Evolutionary conservation across 768 basidiomycete genomes (phyloP).

Genomic region (Hemileccinum impolitum): DNA sequence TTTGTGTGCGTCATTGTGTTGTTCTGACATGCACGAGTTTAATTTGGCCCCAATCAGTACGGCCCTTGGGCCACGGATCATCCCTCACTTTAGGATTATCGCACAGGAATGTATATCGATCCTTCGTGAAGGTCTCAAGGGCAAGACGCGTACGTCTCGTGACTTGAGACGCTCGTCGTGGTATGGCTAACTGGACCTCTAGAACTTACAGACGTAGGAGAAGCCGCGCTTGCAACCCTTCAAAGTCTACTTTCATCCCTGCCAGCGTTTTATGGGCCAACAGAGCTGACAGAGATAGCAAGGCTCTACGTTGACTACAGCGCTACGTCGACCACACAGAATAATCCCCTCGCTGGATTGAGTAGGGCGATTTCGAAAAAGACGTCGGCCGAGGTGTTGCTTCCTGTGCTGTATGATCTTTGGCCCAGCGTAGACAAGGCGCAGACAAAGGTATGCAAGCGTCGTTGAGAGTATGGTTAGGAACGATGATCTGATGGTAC

Average conservation of each 20-base stretch:
- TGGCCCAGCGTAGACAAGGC: constrained; percentile 45
- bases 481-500: neutral
- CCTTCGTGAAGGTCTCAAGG: constrained; percentile 39
- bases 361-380: constrained; percentile 69
- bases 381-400: constrained; percentile 59
- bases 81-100: constrained; percentile 78
- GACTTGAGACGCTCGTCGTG: neutral
- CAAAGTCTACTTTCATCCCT: constrained; percentile 68
- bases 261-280: constrained; percentile 75
- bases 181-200: neutral
- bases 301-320: constrained; percentile 53
- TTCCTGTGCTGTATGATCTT: constrained; percentile 59
- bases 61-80: constrained; percentile 82
- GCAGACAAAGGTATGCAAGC: constrained; percentile 35
- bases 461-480: neutral
- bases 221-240: constrained; percentile 48
- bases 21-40: neutral
- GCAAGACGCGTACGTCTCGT: constrained; percentile 32
- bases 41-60: constrained; percentile 39
- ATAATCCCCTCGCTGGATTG: constrained; percentile 39
- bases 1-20: constrained; percentile 49
- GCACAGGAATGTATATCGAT: constrained; percentile 53
- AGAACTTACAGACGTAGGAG: constrained; percentile 34
- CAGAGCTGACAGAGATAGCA: constrained; percentile 55
- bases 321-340: constrained; percentile 5